Evolutionary conservation across 495 filamentous ascomycete genomes (phyloP), one percentile per base, ranked within the genome.

Genomic region (Talaromyces ruber): DNA sequence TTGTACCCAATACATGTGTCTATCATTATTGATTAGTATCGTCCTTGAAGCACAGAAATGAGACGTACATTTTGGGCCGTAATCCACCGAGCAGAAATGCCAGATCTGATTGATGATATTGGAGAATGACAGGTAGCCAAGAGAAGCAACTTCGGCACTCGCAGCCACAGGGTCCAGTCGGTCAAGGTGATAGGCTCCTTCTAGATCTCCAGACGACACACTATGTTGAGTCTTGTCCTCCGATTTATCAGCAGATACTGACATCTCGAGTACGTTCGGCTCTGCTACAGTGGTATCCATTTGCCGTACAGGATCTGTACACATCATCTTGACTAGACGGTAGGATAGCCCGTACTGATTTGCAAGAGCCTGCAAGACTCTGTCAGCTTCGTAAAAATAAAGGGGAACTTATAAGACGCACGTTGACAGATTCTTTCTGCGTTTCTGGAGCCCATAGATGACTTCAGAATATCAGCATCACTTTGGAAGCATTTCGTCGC

Each of bases 1-100:
- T 96, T 93, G 66, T 89, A 93, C 11, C 91, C 91, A 58, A 94
- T 75, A 66, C 90, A 93, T 11, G 92, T 82, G 70, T 88, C 88
- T 91, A 63, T 22, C 32, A 6, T 22, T 18, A 53, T 68, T 39
- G 69, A 54, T 47, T 16, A 50, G 37, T 32, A 45, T 39, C 25
- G 6, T n/a, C n/a, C 34, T 30, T 16, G 5, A 55, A 21, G 11
- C 25, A 39, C 12, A 58, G 53, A 11, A 52, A 32, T 3, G 3
- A 50, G 9, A 25, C 28, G 9, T 71, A 84, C 82, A 87, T 69
- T 67, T 78, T 16, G 75, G 71, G 18, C 84, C 84, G 70, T 81
- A 82, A 62, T 88, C 85, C 6, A 85, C 79, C 1, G 84, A 84
- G 14, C 79, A 82, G 66, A 81, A 88, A 66, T 88, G 85, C 85